Evolutionary conservation across 768 basidiomycete genomes (phyloP).

Genomic region (Collybia nuda): DNA sequence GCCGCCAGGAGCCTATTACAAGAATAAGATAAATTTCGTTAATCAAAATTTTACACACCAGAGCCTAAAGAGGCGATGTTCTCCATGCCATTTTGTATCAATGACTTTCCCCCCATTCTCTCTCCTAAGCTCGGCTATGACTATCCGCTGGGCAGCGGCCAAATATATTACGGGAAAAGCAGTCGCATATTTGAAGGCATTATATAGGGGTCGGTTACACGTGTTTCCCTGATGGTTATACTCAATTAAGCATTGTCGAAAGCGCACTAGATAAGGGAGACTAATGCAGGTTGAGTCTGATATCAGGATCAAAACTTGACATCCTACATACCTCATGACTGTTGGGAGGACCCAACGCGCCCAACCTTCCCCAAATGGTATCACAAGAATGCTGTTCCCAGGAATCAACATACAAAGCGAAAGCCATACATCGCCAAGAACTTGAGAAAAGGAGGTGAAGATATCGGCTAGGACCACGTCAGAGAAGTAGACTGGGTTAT

Average conservation of each 20-base stretch:
- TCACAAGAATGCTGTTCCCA: slow-evolving; percentile 69
- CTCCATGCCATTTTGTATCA: slow-evolving; percentile 65
- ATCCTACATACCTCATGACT: slow-evolving; percentile 74
- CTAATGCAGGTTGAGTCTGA: slow-evolving; percentile 26
- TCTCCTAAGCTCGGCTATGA: slow-evolving; percentile 57
- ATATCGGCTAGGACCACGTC: slow-evolving; percentile 96
- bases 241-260: slow-evolving; percentile 93
- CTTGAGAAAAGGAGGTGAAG: slow-evolving; percentile 95
- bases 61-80: slow-evolving; percentile 76
- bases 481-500: slow-evolving; percentile 74
- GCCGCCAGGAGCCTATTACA: slow-evolving; percentile 75
- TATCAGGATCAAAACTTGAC: not conserved
- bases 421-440: slow-evolving; percentile 92
- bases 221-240: slow-evolving; percentile 63
- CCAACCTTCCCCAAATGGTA: slow-evolving; percentile 63
- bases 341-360: slow-evolving; percentile 76
- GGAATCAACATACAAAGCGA: slow-evolving; percentile 85
- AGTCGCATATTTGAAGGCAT: slow-evolving; percentile 95
- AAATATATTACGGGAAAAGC: slow-evolving; percentile 96
- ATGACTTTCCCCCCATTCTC: slow-evolving; percentile 43
- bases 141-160: slow-evolving; percentile 84
- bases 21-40: slow-evolving; percentile 3
- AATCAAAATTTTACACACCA: slow-evolving; percentile 53
- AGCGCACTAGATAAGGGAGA: slow-evolving; percentile 86
- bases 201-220: slow-evolving; percentile 75